phyloP scores from a whole-genome alignment of 169 alveolate genomes.

The Plasmodium gonderi region DNA sequence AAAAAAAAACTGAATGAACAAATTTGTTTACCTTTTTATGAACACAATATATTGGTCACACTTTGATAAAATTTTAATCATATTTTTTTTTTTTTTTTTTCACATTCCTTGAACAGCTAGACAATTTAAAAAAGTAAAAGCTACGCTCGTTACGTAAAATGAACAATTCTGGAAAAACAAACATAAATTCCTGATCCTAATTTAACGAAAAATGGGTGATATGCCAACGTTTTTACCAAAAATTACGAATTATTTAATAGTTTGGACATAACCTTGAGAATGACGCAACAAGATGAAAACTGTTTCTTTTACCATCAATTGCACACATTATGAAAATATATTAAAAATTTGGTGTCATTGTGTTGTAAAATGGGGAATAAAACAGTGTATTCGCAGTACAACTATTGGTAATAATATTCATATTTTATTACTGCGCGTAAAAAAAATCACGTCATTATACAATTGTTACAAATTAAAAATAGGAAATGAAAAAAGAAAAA shows the following conservation, averaged over 20 bases:
- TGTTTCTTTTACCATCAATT: neutral
- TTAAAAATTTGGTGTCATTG: neutral
- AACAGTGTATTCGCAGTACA: neutral
- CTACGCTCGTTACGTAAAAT: neutral
- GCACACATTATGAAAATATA: neutral
- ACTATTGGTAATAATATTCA: neutral
- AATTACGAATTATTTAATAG: neutral
- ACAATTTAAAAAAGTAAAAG: neutral
- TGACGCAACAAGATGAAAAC: neutral
- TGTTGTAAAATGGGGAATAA: neutral
- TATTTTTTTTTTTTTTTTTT: conserved; percentile 38
- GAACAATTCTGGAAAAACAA: neutral
- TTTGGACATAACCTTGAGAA: neutral
- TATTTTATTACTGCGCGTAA: no score
- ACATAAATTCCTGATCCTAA: neutral
- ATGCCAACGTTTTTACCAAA: neutral
- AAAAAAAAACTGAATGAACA: neutral
- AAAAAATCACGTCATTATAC: no score
- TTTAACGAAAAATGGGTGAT: neutral
- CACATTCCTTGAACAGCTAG: neutral
- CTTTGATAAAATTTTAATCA: neutral
- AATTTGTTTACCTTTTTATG: conserved; percentile 2
- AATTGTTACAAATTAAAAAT: no score
- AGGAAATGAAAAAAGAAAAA: no score
- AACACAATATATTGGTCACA: neutral